phyloP scores from a whole-genome alignment of 805 yeast genomes.

The Candida mattraensis region DNA sequence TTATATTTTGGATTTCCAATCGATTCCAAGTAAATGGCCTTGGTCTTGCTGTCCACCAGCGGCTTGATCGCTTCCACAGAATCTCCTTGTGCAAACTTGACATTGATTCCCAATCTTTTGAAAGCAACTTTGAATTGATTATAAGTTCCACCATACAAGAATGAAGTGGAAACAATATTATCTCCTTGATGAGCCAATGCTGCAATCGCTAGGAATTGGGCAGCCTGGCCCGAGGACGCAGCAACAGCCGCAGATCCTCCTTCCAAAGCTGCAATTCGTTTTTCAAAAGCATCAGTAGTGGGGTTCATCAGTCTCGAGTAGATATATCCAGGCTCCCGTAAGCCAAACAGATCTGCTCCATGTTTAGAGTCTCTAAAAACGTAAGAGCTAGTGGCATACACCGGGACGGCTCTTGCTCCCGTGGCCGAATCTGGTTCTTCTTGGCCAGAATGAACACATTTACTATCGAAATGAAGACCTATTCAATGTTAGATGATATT shows the following conservation, averaged over 20 bases:
- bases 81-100: slow-evolving; percentile 84
- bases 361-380: slow-evolving; percentile 86
- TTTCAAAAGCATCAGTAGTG: slow-evolving; percentile 86
- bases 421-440: slow-evolving; percentile 58
- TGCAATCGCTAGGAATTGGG: slow-evolving; percentile 81
- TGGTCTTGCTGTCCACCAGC: slow-evolving; percentile 78
- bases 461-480: slow-evolving; percentile 79
- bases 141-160: slow-evolving; percentile 92
- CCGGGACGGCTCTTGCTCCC: slow-evolving; percentile 87
- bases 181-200: slow-evolving; percentile 87
- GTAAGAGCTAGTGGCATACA: slow-evolving; percentile 88
- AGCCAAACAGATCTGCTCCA: slow-evolving; percentile 87
- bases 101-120: slow-evolving; percentile 79
- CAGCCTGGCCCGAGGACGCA: slow-evolving; percentile 94
- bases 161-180: slow-evolving; percentile 84
- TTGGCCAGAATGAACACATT: slow-evolving; percentile 96
- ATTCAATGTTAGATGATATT: background rate
- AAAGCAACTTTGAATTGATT: slow-evolving; percentile 93
- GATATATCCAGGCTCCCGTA: slow-evolving; percentile 80
- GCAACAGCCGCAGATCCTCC: slow-evolving; percentile 91
- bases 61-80: slow-evolving; percentile 66
- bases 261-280: slow-evolving; percentile 89
- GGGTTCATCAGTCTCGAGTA: slow-evolving; percentile 93
- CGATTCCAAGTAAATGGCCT: slow-evolving; percentile 85
- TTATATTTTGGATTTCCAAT: slow-evolving; percentile 93